Evolutionary conservation across 176 grass and related monocot species (phyloP).

Genomic region (Oropetium thomaeum): DNA sequence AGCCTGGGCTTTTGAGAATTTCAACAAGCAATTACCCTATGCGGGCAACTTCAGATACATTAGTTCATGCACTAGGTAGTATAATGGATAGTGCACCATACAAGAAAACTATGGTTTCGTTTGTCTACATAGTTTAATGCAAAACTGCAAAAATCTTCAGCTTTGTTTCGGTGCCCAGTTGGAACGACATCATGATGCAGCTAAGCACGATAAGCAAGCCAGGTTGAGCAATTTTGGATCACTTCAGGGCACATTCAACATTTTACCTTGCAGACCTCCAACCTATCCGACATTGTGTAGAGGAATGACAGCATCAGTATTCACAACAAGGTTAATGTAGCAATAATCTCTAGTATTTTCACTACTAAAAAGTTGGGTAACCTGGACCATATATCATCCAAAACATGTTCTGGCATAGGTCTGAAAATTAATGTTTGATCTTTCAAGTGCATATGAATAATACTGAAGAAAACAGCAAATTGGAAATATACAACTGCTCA

Average conservation of each 20-base stretch:
- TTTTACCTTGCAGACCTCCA: conserved; percentile 13
- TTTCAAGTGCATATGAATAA: background rate
- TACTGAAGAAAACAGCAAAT: conserved; percentile 5
- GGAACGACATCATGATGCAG: conserved; percentile 22
- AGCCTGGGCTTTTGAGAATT: background rate
- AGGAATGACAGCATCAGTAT: background rate
- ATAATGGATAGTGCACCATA: background rate
- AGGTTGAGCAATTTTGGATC: conserved; percentile 27
- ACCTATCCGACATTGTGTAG: conserved; percentile 10
- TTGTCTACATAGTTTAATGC: conserved; percentile 11
- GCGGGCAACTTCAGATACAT: conserved; percentile 19
- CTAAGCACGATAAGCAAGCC: conserved; percentile 23
- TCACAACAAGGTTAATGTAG: conserved; percentile 11
- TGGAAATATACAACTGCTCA: background rate
- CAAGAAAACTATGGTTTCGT: conserved; percentile 21
- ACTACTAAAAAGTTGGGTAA: background rate
- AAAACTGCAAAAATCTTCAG: background rate
- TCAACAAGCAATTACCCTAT: background rate
- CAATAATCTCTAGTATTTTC: conserved; percentile 1
- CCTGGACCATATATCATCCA: background rate
- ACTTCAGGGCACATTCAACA: background rate
- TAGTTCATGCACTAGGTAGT: background rate
- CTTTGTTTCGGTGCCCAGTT: conserved; percentile 20
- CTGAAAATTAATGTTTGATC: conserved; percentile 27
- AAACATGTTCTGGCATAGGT: conserved; percentile 2